A percentile compares a stretch with the other conserved stretches of the same genome.
Evolutionary conservation across 2,329 filamentous ascomycete species (phyloP).

Genomic region (Hymenotorrendiella dingleyae): DNA sequence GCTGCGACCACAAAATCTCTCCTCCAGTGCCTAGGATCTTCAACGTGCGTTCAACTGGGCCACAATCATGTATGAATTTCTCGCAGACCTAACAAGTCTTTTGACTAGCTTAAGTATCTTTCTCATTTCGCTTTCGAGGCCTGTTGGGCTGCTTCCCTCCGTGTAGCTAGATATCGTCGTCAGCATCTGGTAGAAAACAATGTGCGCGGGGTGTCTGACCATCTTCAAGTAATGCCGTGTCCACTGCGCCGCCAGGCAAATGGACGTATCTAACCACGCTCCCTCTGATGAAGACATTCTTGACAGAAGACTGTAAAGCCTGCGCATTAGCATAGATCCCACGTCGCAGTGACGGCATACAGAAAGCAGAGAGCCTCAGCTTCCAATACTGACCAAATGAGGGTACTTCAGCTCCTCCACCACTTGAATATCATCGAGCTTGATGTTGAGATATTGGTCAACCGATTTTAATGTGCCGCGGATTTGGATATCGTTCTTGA

Average conservation of each 20-base stretch:
- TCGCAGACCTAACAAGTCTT: too few relatives aligned
- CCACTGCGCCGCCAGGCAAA: conserved; percentile 60
- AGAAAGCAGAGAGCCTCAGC: not conserved
- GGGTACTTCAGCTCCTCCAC: conserved; percentile 93
- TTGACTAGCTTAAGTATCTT: too few relatives aligned
- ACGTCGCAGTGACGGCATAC: not conserved
- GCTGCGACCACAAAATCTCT: too few relatives aligned
- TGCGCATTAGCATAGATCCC: conserved; percentile 1
- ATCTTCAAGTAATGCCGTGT: conserved; percentile 66
- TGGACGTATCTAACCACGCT: conserved; percentile 72
- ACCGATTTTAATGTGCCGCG: conserved; percentile 93
- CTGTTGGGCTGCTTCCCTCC: conserved; percentile 43
- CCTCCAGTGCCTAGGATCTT: too few relatives aligned
- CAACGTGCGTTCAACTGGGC: too few relatives aligned
- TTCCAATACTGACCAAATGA: conserved; percentile 60
- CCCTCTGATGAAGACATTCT: conserved; percentile 71
- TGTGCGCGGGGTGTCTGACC: too few relatives aligned
- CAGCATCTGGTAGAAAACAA: conserved; percentile 6
- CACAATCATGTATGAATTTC: too few relatives aligned
- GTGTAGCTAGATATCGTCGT: conserved; percentile 18
- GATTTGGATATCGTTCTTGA: conserved; percentile 99
- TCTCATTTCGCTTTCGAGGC: conserved; percentile 42
- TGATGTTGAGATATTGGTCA: conserved; percentile 98
- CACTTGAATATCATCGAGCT: conserved; percentile 90
- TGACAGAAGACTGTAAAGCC: conserved; percentile 56